Base-by-base conservation (phyloP, 2,329 filamentous ascomycete genomes). In the Capronia coronata region DNA sequence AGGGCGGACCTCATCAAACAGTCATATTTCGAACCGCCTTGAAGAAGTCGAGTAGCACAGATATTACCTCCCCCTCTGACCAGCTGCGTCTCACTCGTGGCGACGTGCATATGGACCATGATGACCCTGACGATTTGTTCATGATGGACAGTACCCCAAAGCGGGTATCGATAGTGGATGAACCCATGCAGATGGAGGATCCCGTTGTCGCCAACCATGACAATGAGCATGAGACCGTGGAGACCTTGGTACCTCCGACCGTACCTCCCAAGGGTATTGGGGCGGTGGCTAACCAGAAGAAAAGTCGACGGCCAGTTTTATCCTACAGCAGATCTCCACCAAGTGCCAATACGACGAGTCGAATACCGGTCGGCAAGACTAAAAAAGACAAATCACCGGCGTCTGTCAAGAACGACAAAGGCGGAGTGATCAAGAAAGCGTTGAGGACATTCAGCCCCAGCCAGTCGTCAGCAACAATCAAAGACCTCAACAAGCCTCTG, bases 11-110 rank as follows among this genome's bases (percentile, higher is more conserved):
- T 16, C 70, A 64, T 34, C 70, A 74, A 52, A 73, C 69, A 1
- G 61, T 74, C 27, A 67, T 73, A 5, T 73, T 73, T 45, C 63
- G 68, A 19, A 72, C 71, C 3, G 66, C 69, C 10, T 67, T 72
- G 44, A 72, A 57, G 48, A 44, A 54, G 41, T 52, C 50, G 16
- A 58, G 51, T 46, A 59, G 52, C 27, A 51, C 46, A 14, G 59
- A 62, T 13, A 48, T 60, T 16, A 46, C 49, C 8, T 46, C 45
- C 6, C 34, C 46, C 5, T 27, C 35, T 6, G 51, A 59, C 11
- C 54, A 55, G 43, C 37, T 56, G 8, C 49, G 51, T 23, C 35
- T 59, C 29, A 59, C 52, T 10, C 30, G 23, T 37, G 14, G 35
- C 16, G 44, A 52, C n/a, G 49, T 41, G 3, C 19, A 30, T 11